phyloP scores from a whole-genome alignment of 208 protist species.

The Wallacemonas collosoma region DNA sequence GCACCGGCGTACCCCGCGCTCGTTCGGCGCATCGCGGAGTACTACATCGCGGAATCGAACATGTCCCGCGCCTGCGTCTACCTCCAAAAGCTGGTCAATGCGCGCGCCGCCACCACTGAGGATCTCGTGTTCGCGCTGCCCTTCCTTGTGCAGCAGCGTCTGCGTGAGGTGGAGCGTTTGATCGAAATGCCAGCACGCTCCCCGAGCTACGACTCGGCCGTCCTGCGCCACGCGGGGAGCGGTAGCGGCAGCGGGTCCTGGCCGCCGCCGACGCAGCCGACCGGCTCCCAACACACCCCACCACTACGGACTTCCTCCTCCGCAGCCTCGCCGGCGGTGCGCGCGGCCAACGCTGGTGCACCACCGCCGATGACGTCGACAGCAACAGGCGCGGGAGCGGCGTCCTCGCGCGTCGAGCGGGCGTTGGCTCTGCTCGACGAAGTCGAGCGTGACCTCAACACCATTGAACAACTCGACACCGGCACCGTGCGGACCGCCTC shows the following conservation, averaged over 20 bases:
- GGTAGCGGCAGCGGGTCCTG: background rate
- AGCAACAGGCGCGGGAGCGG: background rate
- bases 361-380: background rate
- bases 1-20: conserved; percentile 63
- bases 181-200: conserved; percentile 50
- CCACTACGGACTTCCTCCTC: no score
- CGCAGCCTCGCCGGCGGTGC: no score
- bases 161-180: conserved; percentile 52
- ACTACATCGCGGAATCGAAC: conserved; percentile 56
- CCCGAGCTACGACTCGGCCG: conserved; percentile 46
- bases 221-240: conserved; percentile 15
- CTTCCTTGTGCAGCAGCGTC: conserved; percentile 64
- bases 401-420: conserved; percentile 26
- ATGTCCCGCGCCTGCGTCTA: conserved; percentile 64
- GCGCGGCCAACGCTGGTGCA: no score
- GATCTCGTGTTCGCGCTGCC: conserved; percentile 68
- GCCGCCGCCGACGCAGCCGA: background rate
- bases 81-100: conserved; percentile 60
- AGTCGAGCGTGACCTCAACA: conserved; percentile 29
- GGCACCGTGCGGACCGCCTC: background rate
- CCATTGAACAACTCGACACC: conserved; percentile 21
- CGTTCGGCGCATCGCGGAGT: conserved; percentile 59
- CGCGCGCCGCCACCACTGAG: conserved; percentile 36
- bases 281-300: background rate
- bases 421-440: conserved; percentile 22